Evolutionary conservation across 2,329 filamentous ascomycete species (phyloP), one percentile per base, ranked within the genome.

Genomic region (Periconia sp.): DNA sequence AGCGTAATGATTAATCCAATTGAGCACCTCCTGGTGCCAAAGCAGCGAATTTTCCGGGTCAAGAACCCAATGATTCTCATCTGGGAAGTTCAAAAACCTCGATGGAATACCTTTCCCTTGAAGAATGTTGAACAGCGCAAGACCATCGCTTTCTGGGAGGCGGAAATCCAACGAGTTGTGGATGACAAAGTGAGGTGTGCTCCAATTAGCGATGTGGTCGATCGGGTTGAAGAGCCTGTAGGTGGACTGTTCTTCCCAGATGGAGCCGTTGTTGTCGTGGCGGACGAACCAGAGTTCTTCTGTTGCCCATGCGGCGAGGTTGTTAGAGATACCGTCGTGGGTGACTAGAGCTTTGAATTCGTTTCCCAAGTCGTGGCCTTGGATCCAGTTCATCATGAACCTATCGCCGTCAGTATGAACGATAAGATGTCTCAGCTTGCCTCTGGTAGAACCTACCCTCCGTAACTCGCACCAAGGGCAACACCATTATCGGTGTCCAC

Each of bases 101-200:
- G 87, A 92, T 5, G 88, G 86, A 1, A 95, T 79, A 1, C 84
- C 84, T 39, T 81, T 81, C 18, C 85, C 82, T 70, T 96, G 91
- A 19, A 96, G 75, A 6, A 92, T 85, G 52, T 95, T 95, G 75
- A 95, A 96, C 45, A 89, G 85, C 8, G 85, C 81, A 32, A 96
- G 72, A 0, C 91, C 92, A 67, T 96, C 92, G 1, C 86, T 84
- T 41, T 97, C 85, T 0, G 91, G 87, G 15, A 96, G 76, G 19
- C 92, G 83, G 68, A 95, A 97, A 71, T 97, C 92, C 13, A 92
- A 80, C 51, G 92, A 89, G 68, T 87, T 94, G 72, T 97, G 92
- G 41, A 97, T 88, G 48, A 95, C 84, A 52, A 99, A 79, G 70
- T 94, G 86, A 0, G 94, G 94, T 1, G 92, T 96, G 2, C 81